phyloP scores from a whole-genome alignment of 139 green algal species.

The Prasinococcaceae sp. region DNA sequence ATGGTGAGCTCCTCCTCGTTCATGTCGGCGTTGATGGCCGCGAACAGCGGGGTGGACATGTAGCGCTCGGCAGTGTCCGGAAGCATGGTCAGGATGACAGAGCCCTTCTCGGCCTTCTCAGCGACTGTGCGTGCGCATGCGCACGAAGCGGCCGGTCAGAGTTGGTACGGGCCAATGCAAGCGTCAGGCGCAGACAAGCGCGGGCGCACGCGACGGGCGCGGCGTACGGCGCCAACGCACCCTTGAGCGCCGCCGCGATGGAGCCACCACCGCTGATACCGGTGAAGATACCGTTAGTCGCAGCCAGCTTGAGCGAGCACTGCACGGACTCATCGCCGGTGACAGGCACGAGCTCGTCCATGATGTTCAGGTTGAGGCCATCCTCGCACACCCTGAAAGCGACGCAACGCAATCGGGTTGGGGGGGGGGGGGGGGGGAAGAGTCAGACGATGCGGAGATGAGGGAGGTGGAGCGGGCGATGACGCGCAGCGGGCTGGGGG shows the following conservation, averaged over 20 bases:
- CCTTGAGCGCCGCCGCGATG: conserved; percentile 10
- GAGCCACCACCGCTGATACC: conserved; percentile 17
- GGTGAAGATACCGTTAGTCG: conserved; percentile 14
- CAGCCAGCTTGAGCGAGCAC: conserved; percentile 5
- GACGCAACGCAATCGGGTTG: no score
- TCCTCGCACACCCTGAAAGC: conserved; percentile 9
- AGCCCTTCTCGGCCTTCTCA: conserved; percentile 1
- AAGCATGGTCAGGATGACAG: conserved; percentile 10
- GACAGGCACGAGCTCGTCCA: conserved; percentile 13
- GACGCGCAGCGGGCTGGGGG: no score
- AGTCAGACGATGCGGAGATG: no score
- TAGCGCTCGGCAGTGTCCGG: conserved; percentile 19
- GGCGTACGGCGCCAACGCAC: no score
- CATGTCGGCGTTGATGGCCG: conserved; percentile 15
- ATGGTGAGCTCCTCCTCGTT: conserved; percentile 17
- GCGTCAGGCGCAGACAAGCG: no score
- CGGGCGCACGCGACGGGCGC: no score
- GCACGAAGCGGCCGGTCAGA: no score
- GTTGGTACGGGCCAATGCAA: no score
- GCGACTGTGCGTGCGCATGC: no score
- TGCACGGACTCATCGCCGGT: conserved; percentile 7
- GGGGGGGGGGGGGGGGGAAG: no score
- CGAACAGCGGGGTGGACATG: conserved; percentile 19
- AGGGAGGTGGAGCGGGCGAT: no score
- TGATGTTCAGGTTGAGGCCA: conserved; percentile 1